phyloP scores from a whole-genome alignment of 495 filamentous ascomycete species.

The Daldinia decipiens region DNA sequence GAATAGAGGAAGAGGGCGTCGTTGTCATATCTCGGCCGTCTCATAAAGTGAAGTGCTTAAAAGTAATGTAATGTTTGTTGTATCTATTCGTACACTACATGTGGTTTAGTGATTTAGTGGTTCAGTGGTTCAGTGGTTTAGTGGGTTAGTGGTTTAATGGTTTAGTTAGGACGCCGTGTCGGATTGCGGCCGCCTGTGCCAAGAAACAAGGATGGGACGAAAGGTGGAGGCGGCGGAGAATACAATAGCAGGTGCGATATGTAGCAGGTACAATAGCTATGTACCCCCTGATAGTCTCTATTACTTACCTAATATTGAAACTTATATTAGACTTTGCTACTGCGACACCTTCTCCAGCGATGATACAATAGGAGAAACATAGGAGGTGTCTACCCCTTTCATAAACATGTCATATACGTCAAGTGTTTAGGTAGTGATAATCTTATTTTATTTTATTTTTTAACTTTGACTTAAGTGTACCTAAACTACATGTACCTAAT shows the following conservation, averaged over 20 bases:
- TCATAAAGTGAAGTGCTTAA: slow-evolving; percentile 20
- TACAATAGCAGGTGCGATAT: too few species aligned
- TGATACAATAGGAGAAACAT: slow-evolving; percentile 3
- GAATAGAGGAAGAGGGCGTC: slow-evolving; percentile 6
- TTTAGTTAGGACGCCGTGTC: slow-evolving; percentile 12
- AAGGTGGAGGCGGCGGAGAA: slow-evolving; percentile 7
- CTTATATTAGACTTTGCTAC: background rate
- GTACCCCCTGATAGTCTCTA: background rate
- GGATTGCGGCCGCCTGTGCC: slow-evolving; percentile 28
- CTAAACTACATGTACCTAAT: too few species aligned
- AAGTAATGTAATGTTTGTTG: slow-evolving; percentile 14
- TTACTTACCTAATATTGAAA: slow-evolving; percentile 8
- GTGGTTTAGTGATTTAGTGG: background rate
- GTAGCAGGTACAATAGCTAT: background rate
- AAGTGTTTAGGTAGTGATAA: background rate
- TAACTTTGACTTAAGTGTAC: background rate
- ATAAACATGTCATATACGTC: background rate
- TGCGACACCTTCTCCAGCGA: background rate
- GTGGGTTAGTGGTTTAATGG: too few species aligned
- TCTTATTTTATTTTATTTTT: background rate
- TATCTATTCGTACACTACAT: slow-evolving; percentile 6
- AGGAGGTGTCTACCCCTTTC: background rate
- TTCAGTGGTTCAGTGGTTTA: too few species aligned
- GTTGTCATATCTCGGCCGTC: slow-evolving; percentile 32
- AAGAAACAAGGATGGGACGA: slow-evolving; percentile 19